These are phyloP conservation scores for Blastomyces emzantsi DNA, from an alignment of 2,329 filamentous ascomycete genomes.

Conservation along the genomic window DNA sequence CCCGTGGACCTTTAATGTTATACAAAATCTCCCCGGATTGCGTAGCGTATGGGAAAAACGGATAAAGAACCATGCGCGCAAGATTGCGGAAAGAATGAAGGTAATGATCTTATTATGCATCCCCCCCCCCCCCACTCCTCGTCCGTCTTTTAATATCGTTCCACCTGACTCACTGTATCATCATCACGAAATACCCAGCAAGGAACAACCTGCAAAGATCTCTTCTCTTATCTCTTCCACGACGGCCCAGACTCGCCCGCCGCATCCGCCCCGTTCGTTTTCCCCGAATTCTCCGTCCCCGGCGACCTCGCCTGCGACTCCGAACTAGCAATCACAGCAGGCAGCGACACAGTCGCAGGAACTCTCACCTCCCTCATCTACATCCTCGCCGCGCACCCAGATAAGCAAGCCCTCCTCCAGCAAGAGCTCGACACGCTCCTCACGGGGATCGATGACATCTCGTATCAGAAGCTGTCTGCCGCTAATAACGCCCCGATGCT, in stretches of 20 bases:
- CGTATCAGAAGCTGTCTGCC: slow-evolving; percentile 9
- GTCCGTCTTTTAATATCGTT: neutral
- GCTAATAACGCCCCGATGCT: slow-evolving; percentile 6
- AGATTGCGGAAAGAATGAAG: slow-evolving; percentile 14
- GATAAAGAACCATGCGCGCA: slow-evolving; percentile 16
- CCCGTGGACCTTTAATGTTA: slow-evolving; percentile 21
- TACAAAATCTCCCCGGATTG: slow-evolving; percentile 17
- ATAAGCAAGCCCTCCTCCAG: slow-evolving; percentile 24
- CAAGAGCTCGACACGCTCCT: slow-evolving; percentile 23
- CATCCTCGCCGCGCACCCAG: slow-evolving; percentile 25
- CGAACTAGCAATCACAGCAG: slow-evolving; percentile 13
- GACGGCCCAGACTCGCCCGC: neutral
- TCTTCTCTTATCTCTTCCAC: slow-evolving; percentile 11
- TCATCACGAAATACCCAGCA: neutral
- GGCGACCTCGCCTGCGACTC: slow-evolving; percentile 10
- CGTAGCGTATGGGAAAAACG: slow-evolving; percentile 13
- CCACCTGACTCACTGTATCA: neutral
- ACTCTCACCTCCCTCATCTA: slow-evolving; percentile 26
- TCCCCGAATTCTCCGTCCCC: neutral
- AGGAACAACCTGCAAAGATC: slow-evolving; percentile 6
- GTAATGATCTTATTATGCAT: slow-evolving; percentile 9
- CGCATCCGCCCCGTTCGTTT: neutral
- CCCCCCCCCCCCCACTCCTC: neutral
- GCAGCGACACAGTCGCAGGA: slow-evolving; percentile 30
- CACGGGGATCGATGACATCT: slow-evolving; percentile 15